Percentiles rank a stretch among this genome's conserved stretches.
These are phyloP conservation scores for Fomitiporia mediterranea DNA, from an alignment of 1,284 basidiomycete species.

Conservation along the genomic window DNA sequence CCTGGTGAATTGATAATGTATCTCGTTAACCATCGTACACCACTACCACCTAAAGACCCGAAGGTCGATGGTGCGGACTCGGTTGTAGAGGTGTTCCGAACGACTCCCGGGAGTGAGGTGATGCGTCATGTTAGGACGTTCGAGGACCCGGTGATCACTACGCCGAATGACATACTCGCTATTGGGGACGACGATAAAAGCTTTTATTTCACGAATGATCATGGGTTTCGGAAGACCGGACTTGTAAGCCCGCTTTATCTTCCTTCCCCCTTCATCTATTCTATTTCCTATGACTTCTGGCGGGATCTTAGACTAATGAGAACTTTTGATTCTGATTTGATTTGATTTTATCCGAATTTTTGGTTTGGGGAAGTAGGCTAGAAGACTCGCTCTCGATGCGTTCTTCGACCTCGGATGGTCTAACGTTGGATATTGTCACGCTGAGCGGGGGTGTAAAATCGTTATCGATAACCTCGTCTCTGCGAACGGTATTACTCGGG, in stretches of 20 bases:
- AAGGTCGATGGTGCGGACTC: constrained; percentile 62
- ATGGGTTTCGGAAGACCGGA: constrained; percentile 45
- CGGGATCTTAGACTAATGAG: neutral
- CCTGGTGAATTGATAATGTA: constrained; percentile 57
- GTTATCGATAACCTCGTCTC: constrained; percentile 40
- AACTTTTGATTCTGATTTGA: neutral
- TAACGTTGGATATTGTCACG: constrained; percentile 57
- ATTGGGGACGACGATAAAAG: constrained; percentile 53
- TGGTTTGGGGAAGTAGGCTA: too few relatives aligned
- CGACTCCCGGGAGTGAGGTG: constrained; percentile 38
- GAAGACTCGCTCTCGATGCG: neutral
- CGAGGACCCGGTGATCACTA: constrained; percentile 49
- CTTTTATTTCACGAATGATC: constrained; percentile 68
- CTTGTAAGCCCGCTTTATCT: constrained; percentile 36
- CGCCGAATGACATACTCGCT: constrained; percentile 70
- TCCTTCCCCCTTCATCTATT: neutral
- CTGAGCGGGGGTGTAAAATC: constrained; percentile 52
- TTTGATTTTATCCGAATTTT: too few relatives aligned
- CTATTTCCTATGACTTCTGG: too few relatives aligned
- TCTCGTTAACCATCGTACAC: constrained; percentile 61
- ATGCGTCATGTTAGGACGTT: constrained; percentile 58
- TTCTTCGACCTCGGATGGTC: constrained; percentile 25
- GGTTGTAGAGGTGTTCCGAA: constrained; percentile 66
- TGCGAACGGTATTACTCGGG: constrained; percentile 54
- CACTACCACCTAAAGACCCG: constrained; percentile 33